A percentile compares a stretch with the other conserved stretches of the same genome.
Evolutionary conservation across 2,329 filamentous ascomycete species (phyloP).

Genomic region (Rutstroemia sp.): DNA sequence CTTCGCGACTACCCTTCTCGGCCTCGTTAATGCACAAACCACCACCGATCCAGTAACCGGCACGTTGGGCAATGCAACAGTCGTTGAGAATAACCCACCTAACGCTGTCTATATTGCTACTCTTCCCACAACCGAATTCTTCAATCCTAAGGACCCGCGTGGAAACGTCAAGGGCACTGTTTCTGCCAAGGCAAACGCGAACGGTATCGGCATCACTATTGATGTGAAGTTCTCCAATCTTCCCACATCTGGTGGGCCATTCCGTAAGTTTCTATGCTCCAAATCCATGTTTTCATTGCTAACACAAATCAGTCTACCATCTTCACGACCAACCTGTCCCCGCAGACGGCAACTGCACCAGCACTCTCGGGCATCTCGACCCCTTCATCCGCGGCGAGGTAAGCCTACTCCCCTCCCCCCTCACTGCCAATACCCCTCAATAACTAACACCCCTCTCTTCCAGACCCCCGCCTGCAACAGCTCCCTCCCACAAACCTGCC

Average conservation of each 20-base stretch:
- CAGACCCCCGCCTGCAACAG: conserved; percentile 55
- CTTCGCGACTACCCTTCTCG: conserved; percentile 3
- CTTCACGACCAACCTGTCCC: conserved; percentile 61
- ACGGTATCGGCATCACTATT: conserved; percentile 49
- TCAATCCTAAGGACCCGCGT: conserved; percentile 37
- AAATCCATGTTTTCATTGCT: conserved; percentile 1
- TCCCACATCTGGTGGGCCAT: conserved; percentile 49
- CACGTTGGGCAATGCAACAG: conserved; percentile 40
- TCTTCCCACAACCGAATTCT: conserved; percentile 41
- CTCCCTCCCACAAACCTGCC: conserved; percentile 53
- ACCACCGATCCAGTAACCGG: conserved; percentile 22
- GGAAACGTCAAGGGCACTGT: conserved; percentile 51
- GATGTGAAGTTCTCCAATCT: conserved; percentile 50
- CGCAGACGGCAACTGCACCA: conserved; percentile 62
- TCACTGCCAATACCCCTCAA: neutral
- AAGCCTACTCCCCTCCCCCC: neutral
- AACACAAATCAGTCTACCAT: conserved; percentile 53
- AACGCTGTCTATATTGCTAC: conserved; percentile 47
- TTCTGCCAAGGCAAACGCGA: conserved; percentile 37
- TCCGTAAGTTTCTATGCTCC: conserved; percentile 41
- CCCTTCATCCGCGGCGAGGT: conserved; percentile 53
- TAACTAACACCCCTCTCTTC: neutral
- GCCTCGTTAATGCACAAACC: conserved; percentile 16
- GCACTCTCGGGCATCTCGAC: conserved; percentile 61
- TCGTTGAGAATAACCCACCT: conserved; percentile 48